These are phyloP conservation scores for Acidomyces sp. DNA, from an alignment of 495 filamentous ascomycete species.

Conservation along the genomic window DNA sequence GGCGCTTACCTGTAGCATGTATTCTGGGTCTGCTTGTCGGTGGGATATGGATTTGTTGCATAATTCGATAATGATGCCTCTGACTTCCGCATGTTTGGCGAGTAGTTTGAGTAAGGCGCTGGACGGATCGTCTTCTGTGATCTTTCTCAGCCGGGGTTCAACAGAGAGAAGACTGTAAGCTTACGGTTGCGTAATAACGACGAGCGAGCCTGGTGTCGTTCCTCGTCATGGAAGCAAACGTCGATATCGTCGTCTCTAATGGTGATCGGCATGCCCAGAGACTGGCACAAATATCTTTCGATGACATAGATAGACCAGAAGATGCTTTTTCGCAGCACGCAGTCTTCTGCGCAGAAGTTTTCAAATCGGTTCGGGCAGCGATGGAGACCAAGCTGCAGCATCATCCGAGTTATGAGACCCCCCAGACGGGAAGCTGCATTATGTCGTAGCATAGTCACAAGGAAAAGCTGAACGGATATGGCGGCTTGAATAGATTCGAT, in stretches of 20 bases:
- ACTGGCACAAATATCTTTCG: constrained; percentile 38
- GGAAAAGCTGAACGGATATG: constrained; percentile 34
- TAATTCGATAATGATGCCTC: constrained; percentile 34
- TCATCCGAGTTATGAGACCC: constrained; percentile 35
- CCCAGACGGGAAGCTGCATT: constrained; percentile 38
- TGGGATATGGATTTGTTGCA: constrained; percentile 31
- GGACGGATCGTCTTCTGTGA: not conserved
- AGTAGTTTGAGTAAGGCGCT: constrained; percentile 27
- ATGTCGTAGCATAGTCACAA: constrained; percentile 35
- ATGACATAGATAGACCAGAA: constrained; percentile 42
- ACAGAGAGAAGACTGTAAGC: no score
- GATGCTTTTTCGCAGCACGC: constrained; percentile 15
- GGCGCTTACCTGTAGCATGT: not conserved
- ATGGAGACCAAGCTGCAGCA: constrained; percentile 30
- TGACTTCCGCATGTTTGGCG: constrained; percentile 33
- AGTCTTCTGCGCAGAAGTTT: not conserved
- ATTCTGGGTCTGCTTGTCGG: not conserved
- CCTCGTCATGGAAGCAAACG: constrained; percentile 34
- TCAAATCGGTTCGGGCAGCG: not conserved
- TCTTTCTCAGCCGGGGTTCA: no score
- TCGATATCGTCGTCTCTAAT: constrained; percentile 41
- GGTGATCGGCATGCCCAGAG: constrained; percentile 37
- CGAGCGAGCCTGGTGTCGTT: constrained; percentile 1
- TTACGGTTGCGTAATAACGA: no score
- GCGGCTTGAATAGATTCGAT: constrained; percentile 33